Evolutionary conservation across 2,329 filamentous ascomycete species (phyloP).

Genomic region (Acrodontium crateriforme): DNA sequence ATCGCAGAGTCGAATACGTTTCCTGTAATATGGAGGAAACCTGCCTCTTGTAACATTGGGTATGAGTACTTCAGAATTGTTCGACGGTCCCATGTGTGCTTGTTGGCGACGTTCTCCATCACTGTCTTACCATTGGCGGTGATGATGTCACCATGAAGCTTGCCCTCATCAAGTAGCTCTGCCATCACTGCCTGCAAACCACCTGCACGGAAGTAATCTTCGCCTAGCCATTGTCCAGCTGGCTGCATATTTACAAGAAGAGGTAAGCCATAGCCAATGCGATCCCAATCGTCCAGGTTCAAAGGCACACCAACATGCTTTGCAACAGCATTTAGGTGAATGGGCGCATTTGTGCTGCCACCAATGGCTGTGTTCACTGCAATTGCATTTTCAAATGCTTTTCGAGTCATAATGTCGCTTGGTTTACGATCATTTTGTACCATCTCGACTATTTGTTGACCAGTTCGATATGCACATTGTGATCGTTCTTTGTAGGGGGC

Average conservation of each 20-base stretch:
- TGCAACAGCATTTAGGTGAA: slow-evolving; percentile 42
- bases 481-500: slow-evolving; percentile 17
- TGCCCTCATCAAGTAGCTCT: slow-evolving; percentile 36
- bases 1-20: slow-evolving; percentile 20
- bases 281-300: slow-evolving; percentile 41
- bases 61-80: slow-evolving; percentile 33
- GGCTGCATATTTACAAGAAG: slow-evolving; percentile 43
- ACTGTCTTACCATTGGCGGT: slow-evolving; percentile 36
- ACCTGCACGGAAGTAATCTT: slow-evolving; percentile 42
- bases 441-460: slow-evolving; percentile 20
- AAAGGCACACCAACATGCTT: slow-evolving; percentile 40
- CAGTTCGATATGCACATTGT: slow-evolving; percentile 19
- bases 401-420: slow-evolving; percentile 40
- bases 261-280: slow-evolving; percentile 35
- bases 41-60: slow-evolving; percentile 37
- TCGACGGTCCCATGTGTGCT: slow-evolving; percentile 36
- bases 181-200: slow-evolving; percentile 41
- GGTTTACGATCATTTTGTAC: slow-evolving; percentile 24
- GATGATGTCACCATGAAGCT: slow-evolving; percentile 29
- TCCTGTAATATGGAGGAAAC: slow-evolving; percentile 27
- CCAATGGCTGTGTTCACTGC: slow-evolving; percentile 42
- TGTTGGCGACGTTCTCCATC: slow-evolving; percentile 29
- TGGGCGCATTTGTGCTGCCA: slow-evolving; percentile 43
- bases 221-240: slow-evolving; percentile 38
- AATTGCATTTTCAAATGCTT: slow-evolving; percentile 44